phyloP scores from a whole-genome alignment of 192 early-diverging fungal species.

The Chytriomyces sp. region DNA sequence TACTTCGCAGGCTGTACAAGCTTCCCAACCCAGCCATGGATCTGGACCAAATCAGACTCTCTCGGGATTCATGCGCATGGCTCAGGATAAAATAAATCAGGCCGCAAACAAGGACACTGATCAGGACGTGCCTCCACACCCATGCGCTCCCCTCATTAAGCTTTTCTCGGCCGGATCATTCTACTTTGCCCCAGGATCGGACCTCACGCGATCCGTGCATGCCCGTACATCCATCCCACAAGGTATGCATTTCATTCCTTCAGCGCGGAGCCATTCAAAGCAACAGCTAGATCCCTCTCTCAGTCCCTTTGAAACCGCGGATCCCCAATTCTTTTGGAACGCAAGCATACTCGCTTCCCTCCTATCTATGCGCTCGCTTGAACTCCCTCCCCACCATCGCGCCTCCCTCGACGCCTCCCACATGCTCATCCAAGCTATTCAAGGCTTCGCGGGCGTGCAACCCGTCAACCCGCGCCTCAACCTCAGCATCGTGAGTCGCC shows the following conservation, averaged over 20 bases:
- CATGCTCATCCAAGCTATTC: conserved; percentile 73
- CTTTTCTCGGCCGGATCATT: conserved; percentile 87
- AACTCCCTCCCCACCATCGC: conserved; percentile 66
- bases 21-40: neutral
- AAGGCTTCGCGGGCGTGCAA: conserved; percentile 73
- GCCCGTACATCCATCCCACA: conserved; percentile 70
- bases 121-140: conserved; percentile 53
- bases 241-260: too few relatives aligned
- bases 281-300: neutral
- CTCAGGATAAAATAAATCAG: too few relatives aligned
- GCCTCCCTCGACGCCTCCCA: conserved; percentile 72
- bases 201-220: conserved; percentile 71
- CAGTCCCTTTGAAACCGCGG: conserved; percentile 55
- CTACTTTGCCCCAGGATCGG: conserved; percentile 87
- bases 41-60: too few relatives aligned
- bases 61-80: too few relatives aligned
- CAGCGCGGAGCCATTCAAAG: too few relatives aligned
- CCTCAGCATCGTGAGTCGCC: conserved; percentile 65
- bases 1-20: conserved; percentile 22
- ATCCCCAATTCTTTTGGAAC: conserved; percentile 92
- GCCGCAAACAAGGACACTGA: neutral
- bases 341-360: conserved; percentile 77
- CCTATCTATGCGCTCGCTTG: conserved; percentile 73
- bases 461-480: conserved; percentile 5
- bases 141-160: conserved; percentile 73